These are phyloP conservation scores for Picochlorum sp. DNA, from an alignment of 139 green algal species.

Conservation along the genomic window DNA sequence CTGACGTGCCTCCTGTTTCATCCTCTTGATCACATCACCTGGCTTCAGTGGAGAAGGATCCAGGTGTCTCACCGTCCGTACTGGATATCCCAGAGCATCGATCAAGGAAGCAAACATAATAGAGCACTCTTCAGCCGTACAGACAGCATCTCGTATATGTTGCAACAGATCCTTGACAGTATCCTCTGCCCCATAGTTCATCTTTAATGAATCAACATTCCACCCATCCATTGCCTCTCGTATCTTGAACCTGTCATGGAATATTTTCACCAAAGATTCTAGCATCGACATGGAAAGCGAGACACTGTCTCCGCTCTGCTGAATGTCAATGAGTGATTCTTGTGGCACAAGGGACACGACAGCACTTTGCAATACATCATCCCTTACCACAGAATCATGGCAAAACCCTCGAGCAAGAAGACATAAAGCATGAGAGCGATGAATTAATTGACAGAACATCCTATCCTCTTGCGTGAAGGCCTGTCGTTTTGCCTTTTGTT, in stretches of 20 bases:
- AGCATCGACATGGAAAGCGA: neutral
- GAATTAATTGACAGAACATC: conserved; percentile 36
- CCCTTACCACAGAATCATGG: conserved; percentile 43
- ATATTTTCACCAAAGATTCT: neutral
- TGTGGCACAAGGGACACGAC: conserved; percentile 4
- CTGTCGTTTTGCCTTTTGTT: neutral
- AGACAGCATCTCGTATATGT: conserved; percentile 9
- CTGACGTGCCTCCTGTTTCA: conserved; percentile 3
- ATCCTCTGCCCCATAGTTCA: neutral
- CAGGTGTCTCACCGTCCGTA: conserved; percentile 29
- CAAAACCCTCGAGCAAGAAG: conserved; percentile 43
- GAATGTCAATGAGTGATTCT: neutral
- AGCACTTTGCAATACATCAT: conserved; percentile 51
- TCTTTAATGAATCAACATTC: neutral
- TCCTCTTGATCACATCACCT: conserved; percentile 17
- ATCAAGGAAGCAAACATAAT: conserved; percentile 64
- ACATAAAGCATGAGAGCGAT: conserved; percentile 54
- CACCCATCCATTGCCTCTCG: neutral
- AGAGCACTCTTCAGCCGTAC: conserved; percentile 48
- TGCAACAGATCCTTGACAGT: conserved; percentile 7
- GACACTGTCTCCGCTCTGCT: no score
- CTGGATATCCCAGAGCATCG: conserved; percentile 44
- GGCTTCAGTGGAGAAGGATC: conserved; percentile 12
- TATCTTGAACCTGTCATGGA: neutral
- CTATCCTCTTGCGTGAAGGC: conserved; percentile 30